Conservation (phyloP, 305 asterid species). For the Galium porrigens region DNA sequence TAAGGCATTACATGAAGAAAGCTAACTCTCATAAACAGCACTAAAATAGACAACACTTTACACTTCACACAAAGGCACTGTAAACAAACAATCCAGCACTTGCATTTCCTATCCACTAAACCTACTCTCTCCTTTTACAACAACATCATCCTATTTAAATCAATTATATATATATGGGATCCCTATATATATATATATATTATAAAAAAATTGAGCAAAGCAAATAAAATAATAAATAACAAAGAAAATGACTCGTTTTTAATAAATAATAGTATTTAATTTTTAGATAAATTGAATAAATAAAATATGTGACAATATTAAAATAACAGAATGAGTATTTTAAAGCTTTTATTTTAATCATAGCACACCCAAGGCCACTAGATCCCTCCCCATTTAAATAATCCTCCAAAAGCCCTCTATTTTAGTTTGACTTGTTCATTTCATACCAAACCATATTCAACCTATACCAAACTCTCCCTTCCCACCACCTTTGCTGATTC, state of each 20-base stretch:
- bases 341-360: constrained; percentile 13
- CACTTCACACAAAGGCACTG: not conserved
- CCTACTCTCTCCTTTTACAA: not conserved
- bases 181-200: too few species aligned
- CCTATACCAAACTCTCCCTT: constrained; percentile 4
- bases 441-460: constrained; percentile 26
- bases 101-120: not conserved
- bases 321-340: not conserved
- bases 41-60: not conserved
- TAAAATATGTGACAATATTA: too few species aligned
- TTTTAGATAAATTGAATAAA: too few species aligned
- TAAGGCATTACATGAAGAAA: not conserved
- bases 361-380: not conserved
- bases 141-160: not conserved
- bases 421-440: constrained; percentile 30
- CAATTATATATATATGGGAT: too few species aligned
- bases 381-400: constrained; percentile 7
- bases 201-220: too few species aligned
- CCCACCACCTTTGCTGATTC: constrained; percentile 2
- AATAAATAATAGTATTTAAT: too few species aligned
- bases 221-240: too few species aligned
- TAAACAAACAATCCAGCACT: not conserved
- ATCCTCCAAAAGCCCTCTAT: constrained; percentile 13
- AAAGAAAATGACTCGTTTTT: too few species aligned
- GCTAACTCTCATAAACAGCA: not conserved